These are phyloP conservation scores for Rhizopus microsporus DNA, from an alignment of 371 early-diverging fungal genomes.

Conservation along the genomic window DNA sequence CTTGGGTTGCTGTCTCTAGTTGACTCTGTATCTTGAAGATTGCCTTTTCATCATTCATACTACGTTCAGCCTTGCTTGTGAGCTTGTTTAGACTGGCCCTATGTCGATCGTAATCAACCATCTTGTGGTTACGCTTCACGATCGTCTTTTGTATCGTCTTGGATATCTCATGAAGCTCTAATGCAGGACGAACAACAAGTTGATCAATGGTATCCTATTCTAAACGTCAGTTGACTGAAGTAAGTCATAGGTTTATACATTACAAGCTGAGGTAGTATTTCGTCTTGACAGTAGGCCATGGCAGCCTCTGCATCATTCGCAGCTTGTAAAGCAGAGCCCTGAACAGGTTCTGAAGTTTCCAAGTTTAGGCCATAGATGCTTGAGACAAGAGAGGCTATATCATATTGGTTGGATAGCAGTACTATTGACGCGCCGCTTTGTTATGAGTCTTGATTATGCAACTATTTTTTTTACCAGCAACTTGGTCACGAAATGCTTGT, in stretches of 20 bases:
- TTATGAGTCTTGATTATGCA: too few relatives aligned
- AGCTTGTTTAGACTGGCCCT: constrained; percentile 62
- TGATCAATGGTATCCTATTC: constrained; percentile 65
- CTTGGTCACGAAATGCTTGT: too few relatives aligned
- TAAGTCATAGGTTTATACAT: neutral
- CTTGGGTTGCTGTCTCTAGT: constrained; percentile 73
- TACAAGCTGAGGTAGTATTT: constrained; percentile 70
- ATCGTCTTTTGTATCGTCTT: constrained; percentile 69
- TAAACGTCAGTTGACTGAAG: neutral
- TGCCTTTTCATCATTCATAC: constrained; percentile 66
- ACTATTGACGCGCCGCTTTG: too few relatives aligned
- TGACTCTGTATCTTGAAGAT: constrained; percentile 66
- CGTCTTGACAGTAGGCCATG: constrained; percentile 63
- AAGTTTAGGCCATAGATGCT: too few relatives aligned
- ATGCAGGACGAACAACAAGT: constrained; percentile 63
- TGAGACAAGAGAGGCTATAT: neutral
- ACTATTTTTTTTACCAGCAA: too few relatives aligned
- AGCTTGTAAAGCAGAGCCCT: constrained; percentile 50
- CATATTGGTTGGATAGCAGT: too few relatives aligned
- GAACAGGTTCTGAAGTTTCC: too few relatives aligned
- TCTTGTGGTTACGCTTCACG: constrained; percentile 76
- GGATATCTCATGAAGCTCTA: constrained; percentile 61
- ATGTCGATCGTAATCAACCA: constrained; percentile 81
- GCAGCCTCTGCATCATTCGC: constrained; percentile 65
- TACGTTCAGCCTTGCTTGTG: constrained; percentile 59